Conservation (phyloP, 495 filamentous ascomycete species). For the Podospora fimiseda region DNA sequence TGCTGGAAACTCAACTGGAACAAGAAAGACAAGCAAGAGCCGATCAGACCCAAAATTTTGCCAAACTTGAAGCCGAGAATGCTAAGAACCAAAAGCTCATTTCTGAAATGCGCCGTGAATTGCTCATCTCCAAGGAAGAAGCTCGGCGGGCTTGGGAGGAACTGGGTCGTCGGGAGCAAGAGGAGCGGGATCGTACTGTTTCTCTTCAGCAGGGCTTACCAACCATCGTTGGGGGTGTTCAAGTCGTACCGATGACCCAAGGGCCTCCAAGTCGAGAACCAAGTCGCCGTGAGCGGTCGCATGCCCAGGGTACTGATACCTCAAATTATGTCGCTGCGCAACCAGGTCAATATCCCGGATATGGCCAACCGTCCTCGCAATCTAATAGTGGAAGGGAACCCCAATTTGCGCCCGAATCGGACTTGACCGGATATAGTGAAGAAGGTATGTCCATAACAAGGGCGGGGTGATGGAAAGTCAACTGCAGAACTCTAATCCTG, state of each 20-base stretch:
- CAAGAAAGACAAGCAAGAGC: slow-evolving; percentile 63
- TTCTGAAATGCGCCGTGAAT: slow-evolving; percentile 78
- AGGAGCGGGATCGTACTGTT: slow-evolving; percentile 85
- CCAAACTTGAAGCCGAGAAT: slow-evolving; percentile 60
- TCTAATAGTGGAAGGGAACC: slow-evolving; percentile 16
- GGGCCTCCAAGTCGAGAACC: slow-evolving; percentile 62
- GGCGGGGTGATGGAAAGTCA: background rate
- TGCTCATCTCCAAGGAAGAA: slow-evolving; percentile 93
- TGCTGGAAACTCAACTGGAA: slow-evolving; percentile 65
- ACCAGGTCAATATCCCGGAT: slow-evolving; percentile 27
- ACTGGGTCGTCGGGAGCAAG: slow-evolving; percentile 85
- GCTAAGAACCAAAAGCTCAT: slow-evolving; percentile 67
- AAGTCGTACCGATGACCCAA: slow-evolving; percentile 92
- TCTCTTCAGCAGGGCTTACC: slow-evolving; percentile 82
- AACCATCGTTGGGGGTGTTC: slow-evolving; percentile 84
- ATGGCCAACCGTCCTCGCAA: slow-evolving; percentile 36
- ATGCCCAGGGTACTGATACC: slow-evolving; percentile 32
- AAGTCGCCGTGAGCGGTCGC: slow-evolving; percentile 39
- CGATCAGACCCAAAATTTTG: slow-evolving; percentile 56
- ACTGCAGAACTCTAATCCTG: slow-evolving; percentile 25
- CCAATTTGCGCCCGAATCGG: slow-evolving; percentile 38
- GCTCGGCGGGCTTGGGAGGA: slow-evolving; percentile 96
- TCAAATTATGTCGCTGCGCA: slow-evolving; percentile 34
- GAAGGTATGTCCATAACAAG: too few relatives aligned
- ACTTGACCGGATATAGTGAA: slow-evolving; percentile 48